A percentile compares a stretch with the other conserved stretches of the same genome.
Evolutionary conservation across 495 filamentous ascomycete species (phyloP).

Genomic region (Aspergillus saccharolyticus): DNA sequence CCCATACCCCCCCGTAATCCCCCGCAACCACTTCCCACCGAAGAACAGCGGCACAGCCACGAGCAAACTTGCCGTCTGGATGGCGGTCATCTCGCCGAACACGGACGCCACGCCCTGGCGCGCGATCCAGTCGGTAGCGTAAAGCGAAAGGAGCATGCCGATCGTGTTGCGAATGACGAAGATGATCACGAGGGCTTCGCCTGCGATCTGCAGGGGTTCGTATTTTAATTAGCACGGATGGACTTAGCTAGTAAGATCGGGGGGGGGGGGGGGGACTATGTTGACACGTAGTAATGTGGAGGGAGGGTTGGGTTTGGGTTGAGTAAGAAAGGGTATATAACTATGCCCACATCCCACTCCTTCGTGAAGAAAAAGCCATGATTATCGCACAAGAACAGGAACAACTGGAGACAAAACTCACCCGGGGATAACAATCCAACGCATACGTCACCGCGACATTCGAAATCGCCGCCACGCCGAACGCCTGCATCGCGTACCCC

Average conservation of each 20-base stretch:
- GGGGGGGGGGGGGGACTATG: no score
- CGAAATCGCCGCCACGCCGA: conserved; percentile 30
- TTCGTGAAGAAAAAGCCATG: not conserved
- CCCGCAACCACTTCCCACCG: conserved; percentile 19
- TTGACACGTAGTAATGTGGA: no score
- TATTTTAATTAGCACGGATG: no score
- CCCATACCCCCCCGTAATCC: conserved; percentile 24
- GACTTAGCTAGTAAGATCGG: no score
- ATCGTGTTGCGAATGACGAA: conserved; percentile 33
- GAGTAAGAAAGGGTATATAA: no score
- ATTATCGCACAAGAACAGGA: not conserved
- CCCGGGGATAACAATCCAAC: conserved; percentile 29
- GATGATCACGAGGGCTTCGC: conserved; percentile 30
- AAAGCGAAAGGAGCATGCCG: conserved; percentile 29
- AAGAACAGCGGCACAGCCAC: conserved; percentile 25
- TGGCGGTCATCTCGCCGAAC: conserved; percentile 31
- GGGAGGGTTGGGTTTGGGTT: no score
- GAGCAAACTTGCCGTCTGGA: conserved; percentile 25
- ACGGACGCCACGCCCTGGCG: conserved; percentile 22
- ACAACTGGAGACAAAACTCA: conserved; percentile 7
- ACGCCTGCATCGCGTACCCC: conserved; percentile 34
- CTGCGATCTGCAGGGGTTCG: conserved; percentile 23
- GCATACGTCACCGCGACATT: conserved; percentile 34
- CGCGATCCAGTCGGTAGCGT: conserved; percentile 28
- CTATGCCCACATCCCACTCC: no score